A percentile compares a stretch with the other conserved stretches of the same genome.
Evolutionary conservation across 1,284 basidiomycete species (phyloP).

Genomic region (Cryptococcus neoformans): DNA sequence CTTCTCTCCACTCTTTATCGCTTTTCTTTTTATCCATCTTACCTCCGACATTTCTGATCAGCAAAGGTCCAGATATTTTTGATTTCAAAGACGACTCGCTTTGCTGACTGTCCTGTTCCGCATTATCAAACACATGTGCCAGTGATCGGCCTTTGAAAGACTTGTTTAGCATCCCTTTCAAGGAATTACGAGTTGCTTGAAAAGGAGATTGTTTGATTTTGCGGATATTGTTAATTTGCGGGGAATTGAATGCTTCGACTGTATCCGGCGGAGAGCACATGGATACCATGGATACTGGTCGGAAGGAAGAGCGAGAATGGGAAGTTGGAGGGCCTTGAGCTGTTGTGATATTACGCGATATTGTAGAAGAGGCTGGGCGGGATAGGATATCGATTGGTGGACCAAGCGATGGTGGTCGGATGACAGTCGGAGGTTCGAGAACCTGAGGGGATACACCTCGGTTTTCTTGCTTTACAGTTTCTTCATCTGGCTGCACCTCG

Average conservation of each 20-base stretch:
- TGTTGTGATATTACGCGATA: not conserved
- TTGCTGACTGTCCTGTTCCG: not conserved
- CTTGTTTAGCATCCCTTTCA: not conserved
- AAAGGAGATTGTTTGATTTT: not conserved
- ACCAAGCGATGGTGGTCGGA: not conserved
- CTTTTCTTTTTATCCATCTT: not conserved
- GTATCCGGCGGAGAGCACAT: slow-evolving; percentile 27
- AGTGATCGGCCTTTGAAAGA: not conserved
- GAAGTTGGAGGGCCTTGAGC: not conserved
- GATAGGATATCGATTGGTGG: slow-evolving; percentile 1
- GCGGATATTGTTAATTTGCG: not conserved
- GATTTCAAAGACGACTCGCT: slow-evolving; percentile 3
- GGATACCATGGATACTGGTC: slow-evolving; percentile 14
- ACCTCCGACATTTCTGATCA: not conserved
- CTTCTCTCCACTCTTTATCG: slow-evolving; percentile 13
- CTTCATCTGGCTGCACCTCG: not conserved
- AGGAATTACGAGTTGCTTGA: not conserved
- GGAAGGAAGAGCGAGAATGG: not conserved
- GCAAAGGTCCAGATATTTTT: slow-evolving; percentile 13
- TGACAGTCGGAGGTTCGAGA: not conserved
- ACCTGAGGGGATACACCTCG: not conserved
- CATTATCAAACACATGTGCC: not conserved
- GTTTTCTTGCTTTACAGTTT: not conserved
- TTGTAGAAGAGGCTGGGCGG: not conserved
- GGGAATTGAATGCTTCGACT: slow-evolving; percentile 13